Evolutionary conservation across 164 flowering plant species (phyloP).

Genomic region (Santalum album): DNA sequence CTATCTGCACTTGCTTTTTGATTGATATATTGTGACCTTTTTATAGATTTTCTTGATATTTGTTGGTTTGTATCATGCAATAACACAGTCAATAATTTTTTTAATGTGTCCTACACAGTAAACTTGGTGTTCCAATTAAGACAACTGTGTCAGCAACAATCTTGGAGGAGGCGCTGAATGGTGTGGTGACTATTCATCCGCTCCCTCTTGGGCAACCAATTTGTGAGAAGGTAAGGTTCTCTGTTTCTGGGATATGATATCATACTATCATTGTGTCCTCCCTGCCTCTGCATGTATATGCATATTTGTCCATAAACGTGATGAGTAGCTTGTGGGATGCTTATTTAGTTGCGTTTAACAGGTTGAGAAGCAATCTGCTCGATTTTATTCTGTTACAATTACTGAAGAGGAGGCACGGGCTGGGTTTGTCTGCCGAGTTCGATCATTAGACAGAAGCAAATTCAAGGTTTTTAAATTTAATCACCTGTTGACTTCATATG

Average conservation of each 20-base stretch:
- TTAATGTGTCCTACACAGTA: constrained; percentile 30
- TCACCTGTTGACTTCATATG: too few species aligned
- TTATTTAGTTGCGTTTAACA: constrained; percentile 20
- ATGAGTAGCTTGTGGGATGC: not conserved
- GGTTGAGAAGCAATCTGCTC: constrained; percentile 96
- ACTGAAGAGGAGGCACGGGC: constrained; percentile 69
- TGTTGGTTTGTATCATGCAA: not conserved
- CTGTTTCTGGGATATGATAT: not conserved
- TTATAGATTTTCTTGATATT: not conserved
- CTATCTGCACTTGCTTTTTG: not conserved
- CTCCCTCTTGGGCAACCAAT: constrained; percentile 61
- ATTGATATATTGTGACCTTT: too few species aligned
- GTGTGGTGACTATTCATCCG: constrained; percentile 44
- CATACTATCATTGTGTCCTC: not conserved
- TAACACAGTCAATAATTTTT: not conserved
- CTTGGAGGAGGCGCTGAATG: constrained; percentile 92
- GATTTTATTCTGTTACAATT: constrained; percentile 78
- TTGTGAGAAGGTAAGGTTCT: constrained; percentile 45
- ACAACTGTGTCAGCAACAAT: constrained; percentile 90
- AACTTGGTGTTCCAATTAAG: constrained; percentile 96
- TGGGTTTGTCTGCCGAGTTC: constrained; percentile 78
- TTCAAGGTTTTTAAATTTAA: constrained; percentile 78
- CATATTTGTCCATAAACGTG: not conserved
- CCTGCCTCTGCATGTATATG: not conserved
- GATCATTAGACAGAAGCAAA: constrained; percentile 77